Percentiles rank a stretch among this genome's conserved stretches.
Evolutionary conservation across 345 rosid species (phyloP).

Genomic region (Citrus hindsii): DNA sequence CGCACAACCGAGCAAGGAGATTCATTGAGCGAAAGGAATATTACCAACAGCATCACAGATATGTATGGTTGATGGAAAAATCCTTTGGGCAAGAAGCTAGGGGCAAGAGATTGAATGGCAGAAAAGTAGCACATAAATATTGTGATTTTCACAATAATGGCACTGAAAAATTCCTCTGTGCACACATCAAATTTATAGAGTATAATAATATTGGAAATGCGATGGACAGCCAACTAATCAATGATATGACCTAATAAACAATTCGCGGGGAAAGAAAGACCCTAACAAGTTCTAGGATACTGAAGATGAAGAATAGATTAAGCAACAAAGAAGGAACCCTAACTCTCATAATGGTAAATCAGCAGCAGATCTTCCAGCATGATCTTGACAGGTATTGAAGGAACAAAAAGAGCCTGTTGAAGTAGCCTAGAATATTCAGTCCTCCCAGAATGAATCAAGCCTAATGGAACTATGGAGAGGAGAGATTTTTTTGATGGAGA

Average conservation of each 20-base stretch:
- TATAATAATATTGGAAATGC: conserved; percentile 26
- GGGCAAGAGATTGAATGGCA: conserved; percentile 27
- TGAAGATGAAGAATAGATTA: conserved; percentile 28
- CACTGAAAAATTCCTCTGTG: conserved; percentile 13
- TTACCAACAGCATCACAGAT: conserved; percentile 10
- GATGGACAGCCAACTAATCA: conserved; percentile 26
- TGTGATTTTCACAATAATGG: conserved; percentile 24
- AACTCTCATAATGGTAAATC: conserved; percentile 23
- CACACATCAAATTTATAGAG: conserved; percentile 23
- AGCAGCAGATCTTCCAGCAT: conserved; percentile 25
- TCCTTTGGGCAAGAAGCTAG: conserved; percentile 18
- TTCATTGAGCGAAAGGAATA: conserved; percentile 15
- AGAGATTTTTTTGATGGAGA: conserved; percentile 20
- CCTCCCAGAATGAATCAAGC: conserved; percentile 23
- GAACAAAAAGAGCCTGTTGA: conserved; percentile 33
- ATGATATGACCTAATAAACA: conserved; percentile 32
- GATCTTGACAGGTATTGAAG: conserved; percentile 36
- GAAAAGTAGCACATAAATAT: conserved; percentile 24
- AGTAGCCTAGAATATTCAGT: conserved; percentile 29
- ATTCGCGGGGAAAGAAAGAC: conserved; percentile 45
- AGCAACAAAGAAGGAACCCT: conserved; percentile 27
- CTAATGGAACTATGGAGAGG: conserved; percentile 39
- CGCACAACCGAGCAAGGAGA: background rate
- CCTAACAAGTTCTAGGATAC: conserved; percentile 46
- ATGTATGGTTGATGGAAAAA: conserved; percentile 17